Evolutionary conservation across 1,139 yeast genomes (phyloP), one percentile per base, ranked within the genome.

Genomic region (Yamadazyma kanchanaburiensis): DNA sequence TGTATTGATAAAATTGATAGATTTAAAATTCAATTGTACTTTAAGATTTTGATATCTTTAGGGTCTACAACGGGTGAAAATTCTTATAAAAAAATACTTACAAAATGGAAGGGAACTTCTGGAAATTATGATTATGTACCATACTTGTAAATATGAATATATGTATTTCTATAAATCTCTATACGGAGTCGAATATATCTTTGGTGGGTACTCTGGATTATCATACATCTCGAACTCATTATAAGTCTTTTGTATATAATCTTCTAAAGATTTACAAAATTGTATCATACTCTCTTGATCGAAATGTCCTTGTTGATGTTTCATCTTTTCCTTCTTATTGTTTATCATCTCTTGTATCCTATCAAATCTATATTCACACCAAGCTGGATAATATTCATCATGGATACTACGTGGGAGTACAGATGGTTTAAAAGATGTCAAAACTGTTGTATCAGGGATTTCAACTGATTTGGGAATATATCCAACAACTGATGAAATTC

Each of bases 361-460:
- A 9, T 46, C 34, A 32, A 66, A 53, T 40, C 74, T 55, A 48
- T 65, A 70, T 24, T 55, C 52, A 35, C 70, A 53, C 68, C 70
- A 70, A 27, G 65, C 67, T 11, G 69, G 70, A 42, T 70, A 70
- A 41, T 64, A 67, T 22, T 55, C 61, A 40, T 65, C 55, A 44
- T 62, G 64, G 22, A 58, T 45, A 6, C 67, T 54, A 15, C 66
- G 60, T 20, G 57, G 58, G 32, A 59, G 53, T 25, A 53, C 51
- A 26, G 61, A 62, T 6, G 74, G 73, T 38, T 58, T 62, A 28
- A 62, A 64, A 3, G 74, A 65, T 17, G 58, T 50, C 30, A 66
- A 46, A 7, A 64, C 70, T 5, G 70, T 58, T 9, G 63, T 61
- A 32, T 71, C 77, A 22, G 52, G 49, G 22, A 49, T 37, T 27